Evolutionary conservation across 2,329 filamentous ascomycete species (phyloP).

Genomic region (Aspergillus sp.): DNA sequence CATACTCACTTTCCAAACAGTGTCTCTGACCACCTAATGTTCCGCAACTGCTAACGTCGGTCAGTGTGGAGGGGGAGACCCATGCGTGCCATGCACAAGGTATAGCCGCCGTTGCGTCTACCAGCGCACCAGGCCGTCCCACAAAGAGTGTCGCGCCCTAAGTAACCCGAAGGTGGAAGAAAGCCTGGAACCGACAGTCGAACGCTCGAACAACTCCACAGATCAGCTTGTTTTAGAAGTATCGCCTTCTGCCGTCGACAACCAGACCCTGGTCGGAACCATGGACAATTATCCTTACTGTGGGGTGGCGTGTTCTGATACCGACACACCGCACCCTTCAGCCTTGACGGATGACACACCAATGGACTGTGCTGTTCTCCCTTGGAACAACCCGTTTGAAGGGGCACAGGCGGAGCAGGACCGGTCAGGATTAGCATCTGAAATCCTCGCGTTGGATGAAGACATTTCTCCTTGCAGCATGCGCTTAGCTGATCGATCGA

Average conservation of each 20-base stretch:
- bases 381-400: not conserved
- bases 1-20: not conserved
- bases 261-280: not conserved
- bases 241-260: not conserved
- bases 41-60: not conserved
- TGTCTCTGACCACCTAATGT: too few relatives aligned
- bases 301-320: not conserved
- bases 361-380: not conserved
- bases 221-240: not conserved
- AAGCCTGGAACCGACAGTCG: not conserved
- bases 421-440: not conserved
- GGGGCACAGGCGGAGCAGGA: not conserved
- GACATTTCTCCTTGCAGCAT: not conserved
- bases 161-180: not conserved
- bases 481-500: not conserved
- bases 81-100: not conserved
- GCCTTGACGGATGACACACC: not conserved
- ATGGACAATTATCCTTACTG: not conserved
- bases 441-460: not conserved
- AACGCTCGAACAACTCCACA: not conserved
- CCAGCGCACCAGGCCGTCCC: not conserved
- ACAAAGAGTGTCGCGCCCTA: not conserved
- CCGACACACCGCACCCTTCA: not conserved
- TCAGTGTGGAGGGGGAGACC: not conserved
- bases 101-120: not conserved